phyloP scores from a whole-genome alignment of 768 basidiomycete genomes.

The Tricholoma terreum region DNA sequence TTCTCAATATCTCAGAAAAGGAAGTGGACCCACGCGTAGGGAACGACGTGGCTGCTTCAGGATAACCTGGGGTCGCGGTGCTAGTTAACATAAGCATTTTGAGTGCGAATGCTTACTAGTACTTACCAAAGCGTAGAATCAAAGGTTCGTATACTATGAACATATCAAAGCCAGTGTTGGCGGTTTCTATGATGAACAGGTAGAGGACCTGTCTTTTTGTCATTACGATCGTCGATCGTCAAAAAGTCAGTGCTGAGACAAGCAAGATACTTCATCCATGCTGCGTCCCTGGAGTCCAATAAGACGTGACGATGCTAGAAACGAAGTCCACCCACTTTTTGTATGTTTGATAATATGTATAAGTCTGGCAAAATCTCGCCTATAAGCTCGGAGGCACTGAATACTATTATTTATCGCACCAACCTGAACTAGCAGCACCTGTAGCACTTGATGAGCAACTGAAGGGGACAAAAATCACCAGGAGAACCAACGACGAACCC shows the following conservation, averaged over 20 bases:
- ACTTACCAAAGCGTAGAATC: constrained; percentile 33
- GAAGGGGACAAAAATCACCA: no score
- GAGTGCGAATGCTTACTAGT: background rate
- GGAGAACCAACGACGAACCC: no score
- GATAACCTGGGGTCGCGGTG: constrained; percentile 1
- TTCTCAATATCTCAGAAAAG: background rate
- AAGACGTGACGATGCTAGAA: no score
- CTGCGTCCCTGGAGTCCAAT: background rate
- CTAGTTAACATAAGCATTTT: background rate
- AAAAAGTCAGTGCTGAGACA: background rate
- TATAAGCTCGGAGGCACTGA: background rate
- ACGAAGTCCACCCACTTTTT: constrained; percentile 30
- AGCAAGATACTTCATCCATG: constrained; percentile 24
- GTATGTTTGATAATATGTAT: constrained; percentile 34
- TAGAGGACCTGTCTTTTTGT: constrained; percentile 24
- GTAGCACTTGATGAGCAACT: background rate
- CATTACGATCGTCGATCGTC: background rate
- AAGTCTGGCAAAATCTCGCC: constrained; percentile 16
- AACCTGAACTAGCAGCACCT: constrained; percentile 13
- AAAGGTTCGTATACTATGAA: constrained; percentile 39
- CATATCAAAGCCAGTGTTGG: constrained; percentile 35
- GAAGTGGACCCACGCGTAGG: constrained; percentile 24
- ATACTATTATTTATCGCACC: background rate
- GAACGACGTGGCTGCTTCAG: constrained; percentile 15
- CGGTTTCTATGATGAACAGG: constrained; percentile 33